A percentile compares a stretch with the other conserved stretches of the same genome.
Conservation (phyloP, 2,329 filamentous ascomycete species). For the Alternaria tenuissima region DNA sequence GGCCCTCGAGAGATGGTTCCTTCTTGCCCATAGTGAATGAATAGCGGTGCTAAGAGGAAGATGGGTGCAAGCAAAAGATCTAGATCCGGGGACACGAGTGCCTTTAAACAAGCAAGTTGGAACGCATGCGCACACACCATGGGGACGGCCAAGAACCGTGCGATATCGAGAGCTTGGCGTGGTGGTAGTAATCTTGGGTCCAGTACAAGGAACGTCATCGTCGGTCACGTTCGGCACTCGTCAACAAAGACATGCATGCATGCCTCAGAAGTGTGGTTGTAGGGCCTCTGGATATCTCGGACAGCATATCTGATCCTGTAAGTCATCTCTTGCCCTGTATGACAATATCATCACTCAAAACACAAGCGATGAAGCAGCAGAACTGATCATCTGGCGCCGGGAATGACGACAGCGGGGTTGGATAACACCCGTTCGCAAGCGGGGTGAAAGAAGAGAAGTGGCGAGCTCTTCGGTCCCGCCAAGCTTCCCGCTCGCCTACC, state of each 20-base stretch:
- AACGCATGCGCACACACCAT: constrained; percentile 32
- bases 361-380: neutral
- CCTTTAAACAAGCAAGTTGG: constrained; percentile 40
- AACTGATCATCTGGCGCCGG: neutral
- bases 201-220: constrained; percentile 35
- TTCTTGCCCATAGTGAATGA: constrained; percentile 50
- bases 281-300: constrained; percentile 9
- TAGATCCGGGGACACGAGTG: constrained; percentile 36
- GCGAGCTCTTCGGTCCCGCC: constrained; percentile 3
- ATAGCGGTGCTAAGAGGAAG: constrained; percentile 33
- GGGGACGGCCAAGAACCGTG: constrained; percentile 40
- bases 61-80: constrained; percentile 39
- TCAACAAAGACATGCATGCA: constrained; percentile 25
- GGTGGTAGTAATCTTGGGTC: constrained; percentile 38
- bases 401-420: constrained; percentile 13
- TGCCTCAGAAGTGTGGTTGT: constrained; percentile 15
- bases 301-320: constrained; percentile 6
- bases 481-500: constrained; percentile 23
- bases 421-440: constrained; percentile 5
- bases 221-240: constrained; percentile 30
- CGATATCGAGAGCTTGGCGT: constrained; percentile 40
- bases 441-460: constrained; percentile 7
- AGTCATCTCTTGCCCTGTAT: neutral
- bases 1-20: constrained; percentile 46
- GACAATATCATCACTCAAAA: neutral